A percentile compares a stretch with the other conserved stretches of the same genome.
phyloP scores from a whole-genome alignment of 805 yeast species.

The Cyberlindnera maclurae region DNA sequence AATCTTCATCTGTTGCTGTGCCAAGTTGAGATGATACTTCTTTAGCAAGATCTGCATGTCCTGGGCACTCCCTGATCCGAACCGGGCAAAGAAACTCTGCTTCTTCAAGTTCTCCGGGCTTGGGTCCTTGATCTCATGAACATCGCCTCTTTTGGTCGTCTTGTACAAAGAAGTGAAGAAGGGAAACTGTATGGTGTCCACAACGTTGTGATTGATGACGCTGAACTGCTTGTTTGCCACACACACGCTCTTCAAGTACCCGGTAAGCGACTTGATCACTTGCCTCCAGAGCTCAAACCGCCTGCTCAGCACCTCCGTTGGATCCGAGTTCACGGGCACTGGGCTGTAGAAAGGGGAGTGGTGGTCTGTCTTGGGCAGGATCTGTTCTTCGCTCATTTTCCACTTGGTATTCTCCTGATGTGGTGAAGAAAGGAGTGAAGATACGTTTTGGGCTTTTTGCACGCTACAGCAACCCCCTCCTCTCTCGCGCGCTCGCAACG shows the following conservation, averaged over 20 bases:
- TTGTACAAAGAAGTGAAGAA: slow-evolving; percentile 24
- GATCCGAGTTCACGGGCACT: slow-evolving; percentile 57
- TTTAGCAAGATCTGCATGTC: slow-evolving; percentile 71
- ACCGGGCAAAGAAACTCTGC: slow-evolving; percentile 54
- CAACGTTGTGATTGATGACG: slow-evolving; percentile 70
- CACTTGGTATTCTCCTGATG: too few species aligned
- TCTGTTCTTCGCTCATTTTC: slow-evolving; percentile 8
- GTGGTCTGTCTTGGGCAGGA: slow-evolving; percentile 18
- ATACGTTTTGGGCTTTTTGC: too few species aligned
- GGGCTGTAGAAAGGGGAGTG: slow-evolving; percentile 35
- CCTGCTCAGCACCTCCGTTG: slow-evolving; percentile 78
- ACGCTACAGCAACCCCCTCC: too few species aligned
- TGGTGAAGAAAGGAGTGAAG: background rate
- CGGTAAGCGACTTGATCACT: slow-evolving; percentile 66
- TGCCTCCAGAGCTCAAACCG: slow-evolving; percentile 84
- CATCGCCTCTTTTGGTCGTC: slow-evolving; percentile 3
- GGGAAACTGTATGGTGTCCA: slow-evolving; percentile 59
- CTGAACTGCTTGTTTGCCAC: slow-evolving; percentile 81
- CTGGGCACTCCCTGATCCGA: slow-evolving; percentile 71
- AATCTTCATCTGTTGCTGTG: slow-evolving; percentile 46
- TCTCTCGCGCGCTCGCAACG: too few species aligned
- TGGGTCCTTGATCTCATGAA: slow-evolving; percentile 29
- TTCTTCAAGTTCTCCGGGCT: slow-evolving; percentile 18
- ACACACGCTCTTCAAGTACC: slow-evolving; percentile 70
- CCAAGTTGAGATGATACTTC: slow-evolving; percentile 59